Percentiles rank a stretch among this genome's conserved stretches.
Conservation (phyloP, 169 alveolate species). For the Plasmodium reichenowi region DNA sequence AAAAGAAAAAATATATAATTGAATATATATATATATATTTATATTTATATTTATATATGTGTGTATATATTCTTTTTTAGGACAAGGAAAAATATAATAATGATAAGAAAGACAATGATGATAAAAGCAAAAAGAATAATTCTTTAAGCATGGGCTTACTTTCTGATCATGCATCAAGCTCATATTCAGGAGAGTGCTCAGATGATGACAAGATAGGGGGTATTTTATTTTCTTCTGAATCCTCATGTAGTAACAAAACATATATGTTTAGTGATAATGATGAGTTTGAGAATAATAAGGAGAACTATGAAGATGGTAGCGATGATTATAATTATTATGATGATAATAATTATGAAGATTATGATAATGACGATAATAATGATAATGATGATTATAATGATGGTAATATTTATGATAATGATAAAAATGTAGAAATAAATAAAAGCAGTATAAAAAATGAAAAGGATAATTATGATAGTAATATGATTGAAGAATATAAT, state of each 20-base stretch:
- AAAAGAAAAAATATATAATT: neutral
- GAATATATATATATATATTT: neutral
- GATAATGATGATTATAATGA: neutral
- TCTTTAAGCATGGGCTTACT: neutral
- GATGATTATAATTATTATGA: neutral
- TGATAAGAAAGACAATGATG: slow-evolving; percentile 33
- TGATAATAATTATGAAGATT: neutral
- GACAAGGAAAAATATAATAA: slow-evolving; percentile 24
- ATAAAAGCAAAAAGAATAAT: slow-evolving; percentile 20
- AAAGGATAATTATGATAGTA: neutral
- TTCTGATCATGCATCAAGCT: slow-evolving; percentile 34
- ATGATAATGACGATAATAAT: slow-evolving; percentile 12
- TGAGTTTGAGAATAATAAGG: neutral
- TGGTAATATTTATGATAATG: neutral
- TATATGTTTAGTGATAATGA: slow-evolving; percentile 13
- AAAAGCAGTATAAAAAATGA: slow-evolving; percentile 4
- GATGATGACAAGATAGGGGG: slow-evolving; percentile 27
- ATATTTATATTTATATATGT: neutral
- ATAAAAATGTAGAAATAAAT: neutral
- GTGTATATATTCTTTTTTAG: neutral
- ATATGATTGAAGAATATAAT: neutral
- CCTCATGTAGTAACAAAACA: slow-evolving; percentile 23
- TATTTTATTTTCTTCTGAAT: slow-evolving; percentile 34
- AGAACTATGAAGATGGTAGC: slow-evolving; percentile 9
- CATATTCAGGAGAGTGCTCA: slow-evolving; percentile 7